Evolutionary conservation across 768 basidiomycete species (phyloP).

Genomic region (Pholiota conissans): DNA sequence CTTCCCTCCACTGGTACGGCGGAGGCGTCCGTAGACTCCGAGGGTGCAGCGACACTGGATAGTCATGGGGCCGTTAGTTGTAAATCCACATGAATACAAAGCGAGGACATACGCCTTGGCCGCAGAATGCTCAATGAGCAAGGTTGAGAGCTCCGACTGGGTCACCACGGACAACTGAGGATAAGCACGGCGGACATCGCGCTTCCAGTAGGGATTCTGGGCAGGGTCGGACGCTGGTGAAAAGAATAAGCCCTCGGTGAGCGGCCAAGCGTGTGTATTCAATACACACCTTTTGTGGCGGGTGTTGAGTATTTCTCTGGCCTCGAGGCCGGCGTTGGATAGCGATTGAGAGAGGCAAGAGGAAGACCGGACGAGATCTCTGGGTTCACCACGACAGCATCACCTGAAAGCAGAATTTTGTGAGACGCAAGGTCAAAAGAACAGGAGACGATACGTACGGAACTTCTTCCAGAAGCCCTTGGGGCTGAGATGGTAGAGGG

Average conservation of each 20-base stretch:
- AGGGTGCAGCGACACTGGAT: constrained; percentile 58
- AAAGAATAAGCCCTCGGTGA: neutral
- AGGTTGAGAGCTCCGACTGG: constrained; percentile 74
- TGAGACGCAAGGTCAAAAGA: neutral
- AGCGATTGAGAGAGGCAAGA: constrained; percentile 67
- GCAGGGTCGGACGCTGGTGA: constrained; percentile 79
- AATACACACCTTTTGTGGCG: constrained; percentile 73
- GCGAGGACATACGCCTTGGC: constrained; percentile 56
- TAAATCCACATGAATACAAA: neutral
- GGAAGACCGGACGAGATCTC: constrained; percentile 92
- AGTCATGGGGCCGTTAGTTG: neutral
- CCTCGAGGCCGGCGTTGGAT: constrained; percentile 86
- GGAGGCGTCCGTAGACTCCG: constrained; percentile 36
- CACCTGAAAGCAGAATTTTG: constrained; percentile 50
- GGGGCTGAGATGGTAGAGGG: constrained; percentile 85
- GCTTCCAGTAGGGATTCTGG: constrained; percentile 94
- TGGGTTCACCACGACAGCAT: constrained; percentile 81
- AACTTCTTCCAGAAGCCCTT: constrained; percentile 98
- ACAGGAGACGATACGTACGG: constrained; percentile 48
- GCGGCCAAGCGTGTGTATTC: neutral
- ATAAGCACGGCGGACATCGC: constrained; percentile 89
- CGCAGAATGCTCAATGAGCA: constrained; percentile 80
- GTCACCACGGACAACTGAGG: constrained; percentile 91
- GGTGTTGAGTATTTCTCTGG: constrained; percentile 86
- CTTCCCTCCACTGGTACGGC: constrained; percentile 46